Evolutionary conservation across 2,329 filamentous ascomycete genomes (phyloP).

Genomic region (Periconia macrospinosa): DNA sequence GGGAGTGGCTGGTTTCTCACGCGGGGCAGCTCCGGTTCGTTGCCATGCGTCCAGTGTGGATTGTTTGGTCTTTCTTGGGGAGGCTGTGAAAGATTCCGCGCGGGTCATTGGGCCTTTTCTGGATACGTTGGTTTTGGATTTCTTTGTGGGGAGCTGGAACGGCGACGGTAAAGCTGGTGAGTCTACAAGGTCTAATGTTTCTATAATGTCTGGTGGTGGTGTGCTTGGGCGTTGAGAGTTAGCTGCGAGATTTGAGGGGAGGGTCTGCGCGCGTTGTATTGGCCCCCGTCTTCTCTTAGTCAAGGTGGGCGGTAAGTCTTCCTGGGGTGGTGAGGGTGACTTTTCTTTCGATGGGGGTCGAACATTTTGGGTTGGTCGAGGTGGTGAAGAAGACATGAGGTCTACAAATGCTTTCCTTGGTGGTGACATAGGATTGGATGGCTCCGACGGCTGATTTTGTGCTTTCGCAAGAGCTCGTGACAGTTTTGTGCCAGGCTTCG

Average conservation of each 20-base stretch:
- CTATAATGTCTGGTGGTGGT: constrained; percentile 23
- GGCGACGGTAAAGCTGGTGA: constrained; percentile 25
- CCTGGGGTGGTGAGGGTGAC: constrained; percentile 19
- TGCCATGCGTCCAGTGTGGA: constrained; percentile 36
- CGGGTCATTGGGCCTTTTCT: constrained; percentile 7
- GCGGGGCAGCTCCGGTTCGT: constrained; percentile 8
- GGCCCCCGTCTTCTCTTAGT: constrained; percentile 33
- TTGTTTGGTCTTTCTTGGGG: constrained; percentile 26
- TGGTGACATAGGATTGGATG: constrained; percentile 3
- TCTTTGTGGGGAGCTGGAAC: constrained; percentile 28
- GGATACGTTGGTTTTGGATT: constrained; percentile 16
- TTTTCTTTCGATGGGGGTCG: constrained; percentile 11
- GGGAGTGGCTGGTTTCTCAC: constrained; percentile 8
- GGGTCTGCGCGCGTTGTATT: constrained; percentile 38
- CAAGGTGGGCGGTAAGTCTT: constrained; percentile 31
- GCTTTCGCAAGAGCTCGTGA: constrained; percentile 24
- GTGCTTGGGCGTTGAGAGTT: constrained; percentile 17
- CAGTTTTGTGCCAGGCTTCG: constrained; percentile 33
- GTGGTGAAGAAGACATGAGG: constrained; percentile 35
- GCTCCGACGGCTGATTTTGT: constrained; percentile 8
- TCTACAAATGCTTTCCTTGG: constrained; percentile 19
- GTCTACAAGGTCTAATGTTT: constrained; percentile 30
- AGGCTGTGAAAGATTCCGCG: constrained; percentile 16
- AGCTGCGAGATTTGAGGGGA: constrained; percentile 19
- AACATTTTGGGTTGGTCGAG: constrained; percentile 2